phyloP scores from a whole-genome alignment of 139 green algal species.

The Auxenochlorella protothecoides region DNA sequence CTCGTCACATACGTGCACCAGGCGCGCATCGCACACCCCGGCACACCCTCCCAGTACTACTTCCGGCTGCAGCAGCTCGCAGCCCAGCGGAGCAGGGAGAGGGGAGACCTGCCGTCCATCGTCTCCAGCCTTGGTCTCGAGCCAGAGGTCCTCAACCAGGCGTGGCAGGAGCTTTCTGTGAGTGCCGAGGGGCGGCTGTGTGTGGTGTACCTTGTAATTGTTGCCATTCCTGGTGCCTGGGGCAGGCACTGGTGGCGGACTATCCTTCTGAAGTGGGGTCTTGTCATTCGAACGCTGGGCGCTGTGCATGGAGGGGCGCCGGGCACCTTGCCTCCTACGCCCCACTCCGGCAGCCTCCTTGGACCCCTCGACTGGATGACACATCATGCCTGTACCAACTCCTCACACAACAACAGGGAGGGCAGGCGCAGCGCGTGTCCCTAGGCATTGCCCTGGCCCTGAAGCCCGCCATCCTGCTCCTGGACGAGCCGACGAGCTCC shows the following conservation, averaged over 20 bases:
- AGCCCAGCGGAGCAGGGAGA: constrained; percentile 31
- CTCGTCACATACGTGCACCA: constrained; percentile 52
- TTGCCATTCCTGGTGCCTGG: no score
- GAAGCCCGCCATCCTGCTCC: constrained; percentile 60
- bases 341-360: no score
- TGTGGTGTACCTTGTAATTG: no score
- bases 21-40: constrained; percentile 40
- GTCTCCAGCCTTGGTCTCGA: constrained; percentile 59
- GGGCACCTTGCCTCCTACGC: no score
- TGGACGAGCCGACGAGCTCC: constrained; percentile 75
- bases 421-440: constrained; percentile 65
- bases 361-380: no score
- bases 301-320: no score
- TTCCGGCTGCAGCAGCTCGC: constrained; percentile 48
- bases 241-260: no score
- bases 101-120: constrained; percentile 57
- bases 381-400: no score
- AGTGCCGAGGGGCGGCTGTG: background rate
- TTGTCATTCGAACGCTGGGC: no score
- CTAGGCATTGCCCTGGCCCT: constrained; percentile 67
- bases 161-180: constrained; percentile 70
- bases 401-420: constrained; percentile 32
- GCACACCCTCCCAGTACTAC: constrained; percentile 66
- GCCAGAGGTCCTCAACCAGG: constrained; percentile 54
- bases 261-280: no score